Conservation (phyloP, 495 filamentous ascomycete genomes). For the Talaromyces trachyspermus region DNA sequence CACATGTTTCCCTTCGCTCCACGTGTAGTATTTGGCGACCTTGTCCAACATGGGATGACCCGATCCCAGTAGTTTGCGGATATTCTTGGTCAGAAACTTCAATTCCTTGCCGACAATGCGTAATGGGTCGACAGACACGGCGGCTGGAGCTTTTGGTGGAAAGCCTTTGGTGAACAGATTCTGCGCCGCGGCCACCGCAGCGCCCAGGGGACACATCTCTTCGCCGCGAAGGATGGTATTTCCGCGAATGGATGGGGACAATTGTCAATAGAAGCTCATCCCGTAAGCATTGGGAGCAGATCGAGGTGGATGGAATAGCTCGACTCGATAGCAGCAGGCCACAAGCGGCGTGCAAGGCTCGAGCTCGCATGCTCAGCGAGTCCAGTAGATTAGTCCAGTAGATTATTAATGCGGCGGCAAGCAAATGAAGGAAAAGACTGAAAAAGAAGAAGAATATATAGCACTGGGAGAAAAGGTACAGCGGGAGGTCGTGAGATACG, state of each 20-base stretch:
- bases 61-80: constrained; percentile 78
- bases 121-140: constrained; percentile 64
- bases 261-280: constrained; percentile 26
- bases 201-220: constrained; percentile 47
- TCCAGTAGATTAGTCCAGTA: background rate
- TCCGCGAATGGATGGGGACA: constrained; percentile 23
- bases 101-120: constrained; percentile 88
- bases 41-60: constrained; percentile 90
- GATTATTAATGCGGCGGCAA: background rate
- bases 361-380: constrained; percentile 39
- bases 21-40: constrained; percentile 97
- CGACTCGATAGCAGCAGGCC: constrained; percentile 29
- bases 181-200: constrained; percentile 71
- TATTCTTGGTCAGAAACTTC: constrained; percentile 87
- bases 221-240: constrained; percentile 37
- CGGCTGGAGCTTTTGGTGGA: constrained; percentile 48
- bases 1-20: constrained; percentile 92
- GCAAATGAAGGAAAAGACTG: background rate
- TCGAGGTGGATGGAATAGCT: constrained; percentile 18
- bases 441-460: background rate
- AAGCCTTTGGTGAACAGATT: constrained; percentile 66
- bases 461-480: too few relatives aligned
- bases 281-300: constrained; percentile 41
- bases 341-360: constrained; percentile 30
- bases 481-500: too few relatives aligned